Evolutionary conservation across 148 eudicot genomes (phyloP).

Genomic region (Pharnaceum exiguum): DNA sequence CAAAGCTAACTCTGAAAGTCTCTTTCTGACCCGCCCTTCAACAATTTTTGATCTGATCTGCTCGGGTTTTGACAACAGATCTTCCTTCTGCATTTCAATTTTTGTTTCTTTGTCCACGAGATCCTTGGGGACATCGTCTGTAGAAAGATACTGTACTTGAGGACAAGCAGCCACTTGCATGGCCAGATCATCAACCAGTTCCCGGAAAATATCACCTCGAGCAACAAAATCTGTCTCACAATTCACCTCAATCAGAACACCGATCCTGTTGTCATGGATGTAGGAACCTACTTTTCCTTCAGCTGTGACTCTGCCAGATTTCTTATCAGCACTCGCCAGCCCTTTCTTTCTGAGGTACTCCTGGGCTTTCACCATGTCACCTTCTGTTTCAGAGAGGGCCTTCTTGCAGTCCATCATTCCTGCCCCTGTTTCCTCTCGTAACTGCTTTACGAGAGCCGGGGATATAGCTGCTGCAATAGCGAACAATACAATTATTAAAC

Average conservation of each 20-base stretch:
- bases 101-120: slow-evolving; percentile 67
- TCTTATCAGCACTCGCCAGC: slow-evolving; percentile 91
- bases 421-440: slow-evolving; percentile 90
- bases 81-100: slow-evolving; percentile 94
- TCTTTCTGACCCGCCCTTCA: slow-evolving; percentile 86
- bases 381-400: slow-evolving; percentile 79
- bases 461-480: slow-evolving; percentile 49
- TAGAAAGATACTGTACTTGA: slow-evolving; percentile 65
- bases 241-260: slow-evolving; percentile 84
- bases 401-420: slow-evolving; percentile 99
- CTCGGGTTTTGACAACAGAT: slow-evolving; percentile 83
- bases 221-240: slow-evolving; percentile 98
- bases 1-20: slow-evolving; percentile 85
- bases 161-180: slow-evolving; percentile 99
- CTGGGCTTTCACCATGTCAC: slow-evolving; percentile 74
- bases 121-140: slow-evolving; percentile 84
- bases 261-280: slow-evolving; percentile 87
- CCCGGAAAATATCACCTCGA: slow-evolving; percentile 84
- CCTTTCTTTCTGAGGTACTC: slow-evolving; percentile 95
- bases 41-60: slow-evolving; percentile 79
- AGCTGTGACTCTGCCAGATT: slow-evolving; percentile 81
- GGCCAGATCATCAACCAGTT: slow-evolving; percentile 84
- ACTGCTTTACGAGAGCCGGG: slow-evolving; percentile 89
- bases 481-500: slow-evolving; percentile 8
- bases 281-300: slow-evolving; percentile 95